phyloP scores from a whole-genome alignment of 768 basidiomycete species.

The Lentinula guzmanii region DNA sequence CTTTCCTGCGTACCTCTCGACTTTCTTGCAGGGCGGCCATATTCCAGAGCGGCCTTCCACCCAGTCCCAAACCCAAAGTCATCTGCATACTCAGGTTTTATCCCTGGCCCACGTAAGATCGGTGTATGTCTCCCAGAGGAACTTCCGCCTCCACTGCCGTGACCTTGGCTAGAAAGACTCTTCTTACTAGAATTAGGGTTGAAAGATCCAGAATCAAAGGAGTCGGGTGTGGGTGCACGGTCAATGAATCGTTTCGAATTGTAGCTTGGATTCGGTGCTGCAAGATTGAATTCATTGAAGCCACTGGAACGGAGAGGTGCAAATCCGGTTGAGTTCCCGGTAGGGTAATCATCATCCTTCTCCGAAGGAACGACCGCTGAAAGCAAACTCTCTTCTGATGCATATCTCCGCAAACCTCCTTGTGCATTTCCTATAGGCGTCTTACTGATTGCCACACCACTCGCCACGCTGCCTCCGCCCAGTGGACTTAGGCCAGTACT shows the following conservation, averaged over 20 bases:
- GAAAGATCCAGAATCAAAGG: not conserved
- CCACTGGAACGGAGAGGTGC: constrained; percentile 4
- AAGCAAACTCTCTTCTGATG: constrained; percentile 4
- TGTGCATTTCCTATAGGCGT: not conserved
- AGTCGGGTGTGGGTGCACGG: not conserved
- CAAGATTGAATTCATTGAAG: constrained; percentile 3
- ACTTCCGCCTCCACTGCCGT: not conserved
- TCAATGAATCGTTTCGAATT: not conserved
- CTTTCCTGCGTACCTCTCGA: not conserved
- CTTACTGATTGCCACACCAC: not conserved
- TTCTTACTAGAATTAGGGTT: not conserved
- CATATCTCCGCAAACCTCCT: constrained; percentile 2
- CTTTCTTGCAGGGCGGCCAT: not conserved
- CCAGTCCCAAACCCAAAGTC: not conserved
- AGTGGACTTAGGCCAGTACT: not conserved
- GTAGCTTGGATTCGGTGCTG: not conserved
- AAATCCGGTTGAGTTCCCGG: not conserved
- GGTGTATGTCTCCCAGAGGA: not conserved
- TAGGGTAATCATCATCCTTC: not conserved
- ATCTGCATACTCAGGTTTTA: not conserved
- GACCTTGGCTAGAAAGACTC: not conserved
- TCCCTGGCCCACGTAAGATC: not conserved
- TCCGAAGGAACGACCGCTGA: not conserved
- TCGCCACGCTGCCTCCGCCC: not conserved
- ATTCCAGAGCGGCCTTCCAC: not conserved